Evolutionary conservation across 2,329 filamentous ascomycete species (phyloP).

Genomic region (Clonostachys rosea): DNA sequence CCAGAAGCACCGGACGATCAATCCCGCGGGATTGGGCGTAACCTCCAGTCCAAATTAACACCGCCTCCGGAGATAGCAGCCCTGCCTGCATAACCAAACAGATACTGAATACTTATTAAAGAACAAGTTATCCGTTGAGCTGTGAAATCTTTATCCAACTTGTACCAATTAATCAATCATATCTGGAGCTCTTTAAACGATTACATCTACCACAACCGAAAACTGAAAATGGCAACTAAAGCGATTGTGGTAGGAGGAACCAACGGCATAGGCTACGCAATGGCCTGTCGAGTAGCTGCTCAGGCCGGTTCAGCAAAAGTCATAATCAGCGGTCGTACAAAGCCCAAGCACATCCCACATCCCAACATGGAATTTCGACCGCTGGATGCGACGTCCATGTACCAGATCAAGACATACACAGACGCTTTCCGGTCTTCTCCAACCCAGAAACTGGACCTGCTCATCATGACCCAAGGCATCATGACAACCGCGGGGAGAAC

Average conservation of each 20-base stretch:
- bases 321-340: conserved; percentile 23
- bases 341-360: conserved; percentile 18
- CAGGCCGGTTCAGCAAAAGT: conserved; percentile 14
- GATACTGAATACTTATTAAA: too few relatives aligned
- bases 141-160: too few relatives aligned
- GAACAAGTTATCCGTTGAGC: too few relatives aligned
- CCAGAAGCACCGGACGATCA: too few relatives aligned
- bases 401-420: conserved; percentile 22
- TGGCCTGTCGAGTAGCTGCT: conserved; percentile 24
- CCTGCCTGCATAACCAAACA: too few relatives aligned
- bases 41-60: too few relatives aligned
- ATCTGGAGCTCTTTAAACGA: too few relatives aligned
- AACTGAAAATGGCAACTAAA: conserved; percentile 7
- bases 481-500: conserved; percentile 23
- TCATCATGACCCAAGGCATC: conserved; percentile 31
- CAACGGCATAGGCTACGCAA: conserved; percentile 25
- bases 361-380: conserved; percentile 22
- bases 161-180: too few relatives aligned
- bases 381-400: conserved; percentile 25
- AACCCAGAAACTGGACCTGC: conserved; percentile 23
- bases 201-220: too few relatives aligned
- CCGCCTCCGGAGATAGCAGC: too few relatives aligned
- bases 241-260: conserved; percentile 29
- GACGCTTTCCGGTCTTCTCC: conserved; percentile 13
- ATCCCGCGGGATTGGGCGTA: too few relatives aligned